These are phyloP conservation scores for Mucor racemosus DNA, from an alignment of 371 early-diverging fungal species.

Conservation along the genomic window DNA sequence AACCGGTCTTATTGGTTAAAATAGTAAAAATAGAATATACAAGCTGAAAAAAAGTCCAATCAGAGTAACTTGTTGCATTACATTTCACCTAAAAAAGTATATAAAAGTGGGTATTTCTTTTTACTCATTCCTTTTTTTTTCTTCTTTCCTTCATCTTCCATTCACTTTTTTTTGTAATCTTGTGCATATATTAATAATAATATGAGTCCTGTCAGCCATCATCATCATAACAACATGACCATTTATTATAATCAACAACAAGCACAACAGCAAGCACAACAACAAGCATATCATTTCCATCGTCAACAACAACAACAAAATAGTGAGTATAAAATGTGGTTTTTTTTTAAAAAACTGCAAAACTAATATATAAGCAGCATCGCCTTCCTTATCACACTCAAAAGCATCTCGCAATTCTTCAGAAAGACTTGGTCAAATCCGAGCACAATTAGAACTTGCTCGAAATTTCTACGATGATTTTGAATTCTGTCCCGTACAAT, in stretches of 20 bases:
- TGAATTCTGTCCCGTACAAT: conserved; percentile 50
- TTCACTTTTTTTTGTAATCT: conserved; percentile 10
- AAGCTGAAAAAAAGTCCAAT: conserved; percentile 3
- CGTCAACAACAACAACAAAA: conserved; percentile 7
- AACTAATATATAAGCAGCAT: neutral
- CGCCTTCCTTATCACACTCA: conserved; percentile 10
- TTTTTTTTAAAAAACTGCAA: neutral
- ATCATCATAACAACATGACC: conserved; percentile 17
- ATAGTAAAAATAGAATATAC: conserved; percentile 16
- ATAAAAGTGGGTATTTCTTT: conserved; percentile 9
- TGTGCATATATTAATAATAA: neutral
- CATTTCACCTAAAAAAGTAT: conserved; percentile 16
- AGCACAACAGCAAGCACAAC: conserved; percentile 3
- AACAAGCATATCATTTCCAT: conserved; percentile 9
- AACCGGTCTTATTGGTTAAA: conserved; percentile 24
- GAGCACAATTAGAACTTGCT: conserved; percentile 49
- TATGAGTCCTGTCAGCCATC: conserved; percentile 23
- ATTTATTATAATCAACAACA: conserved; percentile 22
- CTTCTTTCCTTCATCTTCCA: conserved; percentile 2
- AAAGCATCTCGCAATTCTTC: conserved; percentile 4
- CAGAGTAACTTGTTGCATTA: conserved; percentile 8
- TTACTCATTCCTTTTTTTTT: neutral
- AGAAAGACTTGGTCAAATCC: conserved; percentile 39
- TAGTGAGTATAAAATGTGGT: conserved; percentile 6
- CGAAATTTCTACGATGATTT: conserved; percentile 54